Base-by-base conservation (phyloP, 768 basidiomycete species). In the Melanogaster broomeanus region DNA sequence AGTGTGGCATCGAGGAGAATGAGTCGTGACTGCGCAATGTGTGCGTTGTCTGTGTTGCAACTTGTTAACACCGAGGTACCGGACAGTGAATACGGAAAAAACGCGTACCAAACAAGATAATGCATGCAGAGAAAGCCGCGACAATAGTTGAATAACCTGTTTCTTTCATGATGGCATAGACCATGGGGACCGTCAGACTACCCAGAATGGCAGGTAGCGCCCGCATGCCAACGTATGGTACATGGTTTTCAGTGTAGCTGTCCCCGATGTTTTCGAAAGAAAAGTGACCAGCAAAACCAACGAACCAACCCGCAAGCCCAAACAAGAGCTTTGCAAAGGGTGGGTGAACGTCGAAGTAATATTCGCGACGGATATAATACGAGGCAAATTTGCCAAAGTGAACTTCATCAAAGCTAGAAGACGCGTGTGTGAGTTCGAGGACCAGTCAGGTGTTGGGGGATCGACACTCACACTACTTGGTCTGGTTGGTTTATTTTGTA, bases 321-420 rank as follows among this genome's bases (percentile, higher is more conserved):
- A 96, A 92, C 22, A 99, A 78, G 53, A 99, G 80, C 69, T 99
- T 99, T 37, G 97, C 95, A 45, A 98, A 83, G 2, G 97, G 97
- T 33, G 97, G 97, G 63, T 99, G 97, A 8, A 99, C 96, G 67
- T 99, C 97, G 76, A 99, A 99, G 74, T 98, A 98, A 75, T 98
- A 99, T 71, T 97, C 84, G 57, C 96, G 81, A 41, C 75, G 75
- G 65, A 98, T 85, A 71, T 99, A 99, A 72, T 93, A 90, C 6
- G 91, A 84, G 12, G 97, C 95, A 67, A 99, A 99, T 71, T 98
- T 97, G 55, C 96, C 96, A 66, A 98, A 98, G 66, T 98, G 96
- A 12, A 98, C 96, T 73, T 98, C 95, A 67, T 98, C 95, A 65
- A 98, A 98, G 42, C 93, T 95, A n/a, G n/a, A n/a, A n/a, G 60